These are phyloP conservation scores for Termitomyces sp. DNA, from an alignment of 768 basidiomycete species.

Conservation along the genomic window DNA sequence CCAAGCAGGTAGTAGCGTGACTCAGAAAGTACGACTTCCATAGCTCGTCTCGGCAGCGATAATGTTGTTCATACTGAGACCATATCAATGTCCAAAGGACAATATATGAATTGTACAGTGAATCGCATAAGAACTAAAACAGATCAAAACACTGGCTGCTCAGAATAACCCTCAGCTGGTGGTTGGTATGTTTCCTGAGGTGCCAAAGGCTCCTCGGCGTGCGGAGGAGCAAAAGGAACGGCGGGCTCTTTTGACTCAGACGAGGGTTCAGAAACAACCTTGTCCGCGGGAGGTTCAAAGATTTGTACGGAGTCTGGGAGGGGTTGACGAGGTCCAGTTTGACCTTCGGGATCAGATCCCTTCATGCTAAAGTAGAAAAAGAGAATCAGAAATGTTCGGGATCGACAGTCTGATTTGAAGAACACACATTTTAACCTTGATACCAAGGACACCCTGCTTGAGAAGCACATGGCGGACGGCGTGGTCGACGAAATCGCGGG, in stretches of 20 bases:
- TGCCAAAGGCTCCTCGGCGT: conserved; percentile 47
- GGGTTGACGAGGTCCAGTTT: conserved; percentile 83
- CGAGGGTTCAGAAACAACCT: conserved; percentile 81
- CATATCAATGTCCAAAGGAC: background rate
- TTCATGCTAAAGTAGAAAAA: conserved; percentile 70
- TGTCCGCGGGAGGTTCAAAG: conserved; percentile 85
- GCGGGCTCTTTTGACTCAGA: conserved; percentile 85
- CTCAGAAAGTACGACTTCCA: conserved; percentile 10
- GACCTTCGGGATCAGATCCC: conserved; percentile 90
- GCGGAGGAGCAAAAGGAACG: conserved; percentile 42
- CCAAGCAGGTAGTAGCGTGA: conserved; percentile 44
- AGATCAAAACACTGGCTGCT: conserved; percentile 59
- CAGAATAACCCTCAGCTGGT: conserved; percentile 27
- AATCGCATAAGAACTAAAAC: conserved; percentile 7
- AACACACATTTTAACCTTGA: conserved; percentile 97
- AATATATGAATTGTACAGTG: background rate
- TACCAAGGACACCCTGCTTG: conserved; percentile 97
- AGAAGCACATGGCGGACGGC: conserved; percentile 98
- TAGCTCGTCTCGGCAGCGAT: background rate
- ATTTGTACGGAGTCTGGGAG: conserved; percentile 94
- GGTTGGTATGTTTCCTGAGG: conserved; percentile 41
- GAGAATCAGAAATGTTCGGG: conserved; percentile 5
- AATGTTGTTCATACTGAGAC: background rate
- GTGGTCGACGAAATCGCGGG: conserved; percentile 92
- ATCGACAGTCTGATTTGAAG: background rate